Base-by-base conservation (phyloP, 257 asterid species). In the Salvia rosmarinus region DNA sequence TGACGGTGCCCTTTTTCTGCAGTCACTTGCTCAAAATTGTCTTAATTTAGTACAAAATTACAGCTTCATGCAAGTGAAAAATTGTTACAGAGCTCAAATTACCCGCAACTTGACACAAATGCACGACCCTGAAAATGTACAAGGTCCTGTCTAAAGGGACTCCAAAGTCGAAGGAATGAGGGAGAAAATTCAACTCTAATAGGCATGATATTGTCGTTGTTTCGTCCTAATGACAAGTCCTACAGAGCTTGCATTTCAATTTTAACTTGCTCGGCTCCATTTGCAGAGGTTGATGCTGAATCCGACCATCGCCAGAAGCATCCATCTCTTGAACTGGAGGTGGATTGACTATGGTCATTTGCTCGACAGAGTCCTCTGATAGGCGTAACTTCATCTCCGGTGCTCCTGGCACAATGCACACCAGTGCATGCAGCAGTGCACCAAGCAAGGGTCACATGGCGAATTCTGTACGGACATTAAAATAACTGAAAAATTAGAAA, bases 381-480 rank as follows among this genome's bases (percentile, higher is more conserved):
- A 94, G 82, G 49, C 91, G 97, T 16, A 79, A 82, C 78, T 89
- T 91, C 98, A 89, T 91, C 85, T 94, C 79, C 98, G 76, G 81
- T 94, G 98, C 85, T 94, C 98, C 80, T 94, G 98, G 84, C 98
- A 94, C 84, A 94, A 52, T 13, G 98, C 98, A 77, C 98, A 90
- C 92, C 96, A 91, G 79, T 91, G 98, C 88, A 86, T 54, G 86
- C 98, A 94, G 87, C 97, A 94, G 80, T 94, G 96, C 34, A 84
- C 97, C 94, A 87, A 4, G 84, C 98, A 94, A 11, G 98, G 97
- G 74, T 94, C 98, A 42, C 96, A 94, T 2, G 98, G 98, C 1
- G 98, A 86, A 82, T 94, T 91, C 98, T 94, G 90, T 83, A 82
- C 20, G 12, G 40, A 19, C 68, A 68, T 30, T 49, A 9, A 67